Evolutionary conservation across 257 asterid species (phyloP), one percentile per base, ranked within the genome.

Genomic region (Misopates orontium): DNA sequence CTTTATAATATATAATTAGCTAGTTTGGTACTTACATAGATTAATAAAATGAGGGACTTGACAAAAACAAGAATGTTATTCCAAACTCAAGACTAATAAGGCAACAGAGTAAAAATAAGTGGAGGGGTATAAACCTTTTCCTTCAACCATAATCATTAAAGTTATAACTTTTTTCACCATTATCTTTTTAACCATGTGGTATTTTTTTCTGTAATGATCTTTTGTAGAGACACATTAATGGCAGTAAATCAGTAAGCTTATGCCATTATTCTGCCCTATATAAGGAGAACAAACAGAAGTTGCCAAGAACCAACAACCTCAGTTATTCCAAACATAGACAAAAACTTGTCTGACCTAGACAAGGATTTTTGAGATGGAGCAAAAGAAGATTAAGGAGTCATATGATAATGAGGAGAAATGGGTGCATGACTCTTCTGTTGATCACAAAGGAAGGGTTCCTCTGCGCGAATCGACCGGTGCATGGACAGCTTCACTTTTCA

Each of bases 401-500:
- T 68, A 84, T 8, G 42, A 36, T 4, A 10, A 8, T 56, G 85
- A 84, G 36, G 82, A 81, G 16, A 83, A 83, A 79, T 83, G 94
- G 92, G 99, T 88, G 36, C 63, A 75, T 47, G 97, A 90, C 68
- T 77, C 93, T 68, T 94, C 95, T 0, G 53, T 84, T 36, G 96
- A 91, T 80, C 75, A 80, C 22, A 84, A 81, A 77, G 97, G 96
- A 32, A 75, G 87, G 69, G 61, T 84, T 69, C 97, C 99, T 42
- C 77, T 73, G 6, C 81, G 99, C 9, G 78, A 81, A 60, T 78
- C 95, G 7, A 94, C 99, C 49, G 97, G 97, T 52, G 83, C 83
- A 28, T 94, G 99, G 99, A 90, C 71, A 67, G 99, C 97, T 45
- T 82, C 99, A 39, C 79, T 85, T 68, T 90, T 88, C 79, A 90